A percentile compares a stretch with the other conserved stretches of the same genome.
Evolutionary conservation across 2,329 filamentous ascomycete genomes (phyloP).

Genomic region (Neofusicoccum sp.): DNA sequence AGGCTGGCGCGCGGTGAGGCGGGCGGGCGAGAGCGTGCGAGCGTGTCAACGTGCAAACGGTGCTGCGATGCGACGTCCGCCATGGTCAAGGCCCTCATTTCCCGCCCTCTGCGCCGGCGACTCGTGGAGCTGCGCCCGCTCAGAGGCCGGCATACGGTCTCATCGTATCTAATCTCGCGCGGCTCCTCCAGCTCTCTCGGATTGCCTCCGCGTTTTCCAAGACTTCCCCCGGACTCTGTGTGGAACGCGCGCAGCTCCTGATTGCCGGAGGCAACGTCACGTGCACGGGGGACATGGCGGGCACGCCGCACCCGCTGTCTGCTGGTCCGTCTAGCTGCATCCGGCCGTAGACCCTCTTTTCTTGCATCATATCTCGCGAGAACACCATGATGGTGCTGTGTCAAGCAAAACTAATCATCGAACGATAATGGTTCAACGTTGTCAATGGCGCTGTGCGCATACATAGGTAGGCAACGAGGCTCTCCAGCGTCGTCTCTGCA

Average conservation of each 20-base stretch:
- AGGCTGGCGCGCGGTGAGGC: constrained; percentile 7
- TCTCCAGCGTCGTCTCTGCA: neutral
- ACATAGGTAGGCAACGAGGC: constrained; percentile 8
- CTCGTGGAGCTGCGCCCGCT: constrained; percentile 1
- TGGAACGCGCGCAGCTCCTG: constrained; percentile 1
- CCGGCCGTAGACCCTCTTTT: constrained; percentile 15
- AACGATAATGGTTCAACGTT: neutral
- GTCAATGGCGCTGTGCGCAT: neutral
- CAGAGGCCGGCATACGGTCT: constrained; percentile 20
- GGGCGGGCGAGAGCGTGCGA: neutral
- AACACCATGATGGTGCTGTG: neutral
- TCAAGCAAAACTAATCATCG: constrained; percentile 8
- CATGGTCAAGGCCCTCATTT: constrained; percentile 12
- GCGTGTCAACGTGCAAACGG: constrained; percentile 2
- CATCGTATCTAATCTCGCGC: constrained; percentile 19
- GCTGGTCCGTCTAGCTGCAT: neutral
- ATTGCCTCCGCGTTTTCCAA: constrained; percentile 20
- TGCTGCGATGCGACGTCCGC: neutral
- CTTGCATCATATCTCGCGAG: constrained; percentile 20
- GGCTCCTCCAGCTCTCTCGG: constrained; percentile 10
- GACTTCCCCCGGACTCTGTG: constrained; percentile 5
- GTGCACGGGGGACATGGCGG: neutral
- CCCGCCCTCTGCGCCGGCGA: constrained; percentile 8
- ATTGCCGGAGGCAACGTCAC: neutral
- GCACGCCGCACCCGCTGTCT: neutral